Evolutionary conservation across 768 basidiomycete genomes (phyloP), one percentile per base, ranked within the genome.

Genomic region (Tylopilus felleus): DNA sequence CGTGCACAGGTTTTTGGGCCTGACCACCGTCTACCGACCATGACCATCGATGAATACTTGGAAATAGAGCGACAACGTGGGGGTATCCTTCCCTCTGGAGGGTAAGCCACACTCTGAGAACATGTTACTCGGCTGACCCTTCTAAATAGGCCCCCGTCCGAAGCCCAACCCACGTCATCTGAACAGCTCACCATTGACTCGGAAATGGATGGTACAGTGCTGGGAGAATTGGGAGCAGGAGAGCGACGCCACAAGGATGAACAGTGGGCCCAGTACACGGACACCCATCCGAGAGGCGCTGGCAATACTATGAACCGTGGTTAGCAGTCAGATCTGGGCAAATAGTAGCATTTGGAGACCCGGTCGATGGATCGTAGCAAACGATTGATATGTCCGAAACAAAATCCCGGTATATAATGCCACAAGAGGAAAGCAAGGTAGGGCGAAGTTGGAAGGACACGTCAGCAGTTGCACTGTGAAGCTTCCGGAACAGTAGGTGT

Each of bases 261-360:
- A 68, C 85, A 85, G 33, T 98, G 95, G 94, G 93, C 94, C 28
- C 77, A 75, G 53, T 98, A 82, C 63, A 93, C 87, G 16, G 97
- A 98, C 47, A 77, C 75, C 23, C 86, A 99, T 70, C 85, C 87
- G 13, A 86, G 78, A 64, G 97, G 97, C 1, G 89, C 88, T n/a
- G 97, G 97, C 4, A 99, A 99, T 68, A 96, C 87, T 12, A 93
- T 96, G 89, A 97, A 98, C 69, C 81, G 91, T 58, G 94, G 94
- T 55, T 65, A 64, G 46, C 49, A 36, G 48, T 53, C 44, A 28
- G n/a, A 49, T 23, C 45, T 17, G 29, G 46, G 46, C 33, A 57
- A 56, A 47, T 50, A 22, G 27, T 53, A 58, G 49, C 41, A 56
- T 52, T 51, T 27, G 19, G 17, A 41, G 27, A 51, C 47, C 47